These are phyloP conservation scores for Quercus bicolor DNA, from an alignment of 306 rosid species.

Conservation along the genomic window DNA sequence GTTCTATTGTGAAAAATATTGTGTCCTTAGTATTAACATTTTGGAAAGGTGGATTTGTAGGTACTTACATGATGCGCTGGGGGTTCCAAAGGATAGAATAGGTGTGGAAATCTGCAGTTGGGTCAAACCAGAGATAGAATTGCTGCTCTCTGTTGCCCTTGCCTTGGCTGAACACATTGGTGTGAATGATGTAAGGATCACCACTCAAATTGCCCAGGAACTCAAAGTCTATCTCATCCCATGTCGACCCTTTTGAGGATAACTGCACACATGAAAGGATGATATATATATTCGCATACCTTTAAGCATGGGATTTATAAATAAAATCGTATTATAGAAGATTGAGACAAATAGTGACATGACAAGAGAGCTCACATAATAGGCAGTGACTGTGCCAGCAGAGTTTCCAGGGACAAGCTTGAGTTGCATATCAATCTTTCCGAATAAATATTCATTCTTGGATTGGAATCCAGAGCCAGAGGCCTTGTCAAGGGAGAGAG, in stretches of 20 bases:
- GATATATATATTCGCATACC: background rate
- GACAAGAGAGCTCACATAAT: conserved; percentile 37
- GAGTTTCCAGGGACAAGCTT: conserved; percentile 75
- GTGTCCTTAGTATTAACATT: too few relatives aligned
- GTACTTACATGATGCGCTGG: conserved; percentile 43
- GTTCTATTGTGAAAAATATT: too few relatives aligned
- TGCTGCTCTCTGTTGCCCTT: conserved; percentile 78
- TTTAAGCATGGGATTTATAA: background rate
- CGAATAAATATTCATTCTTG: conserved; percentile 51
- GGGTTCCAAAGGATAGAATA: conserved; percentile 75
- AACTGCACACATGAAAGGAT: conserved; percentile 25
- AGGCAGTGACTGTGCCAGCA: conserved; percentile 83
- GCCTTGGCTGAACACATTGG: conserved; percentile 69
- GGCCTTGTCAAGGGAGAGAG: conserved; percentile 49
- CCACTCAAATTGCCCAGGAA: conserved; percentile 69
- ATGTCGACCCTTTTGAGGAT: conserved; percentile 51
- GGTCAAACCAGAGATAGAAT: conserved; percentile 75
- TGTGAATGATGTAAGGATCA: conserved; percentile 69
- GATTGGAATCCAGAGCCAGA: conserved; percentile 82
- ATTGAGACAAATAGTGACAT: background rate
- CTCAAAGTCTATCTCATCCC: conserved; percentile 83
- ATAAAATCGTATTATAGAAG: background rate
- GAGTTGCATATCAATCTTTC: conserved; percentile 71
- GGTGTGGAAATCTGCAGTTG: conserved; percentile 70
- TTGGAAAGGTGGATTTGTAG: too few relatives aligned